phyloP scores from a whole-genome alignment of 768 basidiomycete genomes.

The Suillus lakei region DNA sequence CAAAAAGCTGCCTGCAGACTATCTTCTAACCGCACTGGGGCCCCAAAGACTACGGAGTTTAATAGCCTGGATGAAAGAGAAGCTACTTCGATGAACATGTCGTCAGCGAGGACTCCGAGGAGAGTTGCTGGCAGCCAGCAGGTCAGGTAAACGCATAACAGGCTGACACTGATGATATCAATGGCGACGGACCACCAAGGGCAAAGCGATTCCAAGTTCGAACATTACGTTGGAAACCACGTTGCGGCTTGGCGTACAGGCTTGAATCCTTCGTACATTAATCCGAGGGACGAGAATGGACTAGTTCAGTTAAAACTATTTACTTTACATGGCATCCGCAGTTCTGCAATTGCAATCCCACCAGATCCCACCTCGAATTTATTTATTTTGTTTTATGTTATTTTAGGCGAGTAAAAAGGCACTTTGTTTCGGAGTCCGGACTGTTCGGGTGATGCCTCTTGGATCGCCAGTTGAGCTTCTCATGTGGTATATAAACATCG shows the following conservation, averaged over 20 bases:
- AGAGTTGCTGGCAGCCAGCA: background rate
- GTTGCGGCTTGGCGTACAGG: background rate
- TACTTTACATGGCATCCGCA: background rate
- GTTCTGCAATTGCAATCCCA: too few relatives aligned
- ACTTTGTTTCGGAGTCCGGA: background rate
- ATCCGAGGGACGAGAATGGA: background rate
- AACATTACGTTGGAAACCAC: background rate
- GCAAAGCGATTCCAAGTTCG: background rate
- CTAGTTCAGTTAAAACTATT: background rate
- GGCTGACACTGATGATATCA: background rate
- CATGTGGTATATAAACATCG: conserved; percentile 12
- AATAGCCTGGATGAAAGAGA: background rate
- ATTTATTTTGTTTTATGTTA: background rate
- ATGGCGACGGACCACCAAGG: background rate
- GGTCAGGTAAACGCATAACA: background rate
- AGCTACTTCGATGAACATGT: background rate
- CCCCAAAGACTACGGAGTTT: background rate
- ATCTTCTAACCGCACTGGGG: background rate
- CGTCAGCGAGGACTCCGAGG: background rate
- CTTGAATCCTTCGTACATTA: background rate
- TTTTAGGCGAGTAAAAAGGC: background rate
- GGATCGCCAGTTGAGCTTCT: background rate
- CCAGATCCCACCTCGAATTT: background rate
- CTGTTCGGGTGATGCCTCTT: background rate
- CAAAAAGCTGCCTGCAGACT: background rate